Percentiles rank a stretch among this genome's conserved stretches.
Conservation (phyloP, 345 rosid genomes). For the Schrenkiella parvula region DNA sequence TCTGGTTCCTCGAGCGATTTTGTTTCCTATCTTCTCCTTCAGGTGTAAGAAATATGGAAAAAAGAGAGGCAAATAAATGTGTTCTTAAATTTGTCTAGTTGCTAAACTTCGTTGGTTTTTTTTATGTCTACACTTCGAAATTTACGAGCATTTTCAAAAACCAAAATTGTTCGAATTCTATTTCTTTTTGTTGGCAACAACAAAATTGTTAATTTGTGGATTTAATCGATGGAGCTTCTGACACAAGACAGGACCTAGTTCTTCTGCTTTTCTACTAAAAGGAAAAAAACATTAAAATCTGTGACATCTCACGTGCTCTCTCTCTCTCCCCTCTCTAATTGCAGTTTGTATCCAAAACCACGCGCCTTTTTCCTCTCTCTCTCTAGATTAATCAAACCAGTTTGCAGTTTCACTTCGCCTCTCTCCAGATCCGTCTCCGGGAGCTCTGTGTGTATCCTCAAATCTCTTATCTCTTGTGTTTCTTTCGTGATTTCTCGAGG, state of each 20-base stretch:
- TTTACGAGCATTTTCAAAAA: no score
- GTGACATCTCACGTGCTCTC: constrained; percentile 57
- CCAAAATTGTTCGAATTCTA: no score
- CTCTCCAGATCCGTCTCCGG: constrained; percentile 47
- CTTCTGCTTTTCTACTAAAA: constrained; percentile 6
- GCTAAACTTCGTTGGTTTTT: no score
- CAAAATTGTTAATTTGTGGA: neutral
- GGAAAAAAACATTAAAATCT: constrained; percentile 18
- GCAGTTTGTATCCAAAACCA: constrained; percentile 31
- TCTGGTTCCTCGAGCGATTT: neutral
- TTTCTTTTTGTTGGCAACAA: neutral
- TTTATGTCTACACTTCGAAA: no score
- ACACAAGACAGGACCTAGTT: constrained; percentile 21
- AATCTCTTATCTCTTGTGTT: neutral
- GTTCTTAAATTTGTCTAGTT: no score
- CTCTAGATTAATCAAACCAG: constrained; percentile 23
- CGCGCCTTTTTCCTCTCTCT: constrained; percentile 39
- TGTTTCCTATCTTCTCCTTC: neutral
- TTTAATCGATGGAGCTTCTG: constrained; percentile 16
- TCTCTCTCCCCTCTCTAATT: constrained; percentile 19
- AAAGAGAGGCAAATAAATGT: neutral
- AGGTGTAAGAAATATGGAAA: neutral
- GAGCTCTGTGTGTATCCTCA: constrained; percentile 9
- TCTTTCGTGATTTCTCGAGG: neutral
- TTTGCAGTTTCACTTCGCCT: constrained; percentile 25